phyloP scores from a whole-genome alignment of 2,329 filamentous ascomycete species.

The Colletotrichum sp. region DNA sequence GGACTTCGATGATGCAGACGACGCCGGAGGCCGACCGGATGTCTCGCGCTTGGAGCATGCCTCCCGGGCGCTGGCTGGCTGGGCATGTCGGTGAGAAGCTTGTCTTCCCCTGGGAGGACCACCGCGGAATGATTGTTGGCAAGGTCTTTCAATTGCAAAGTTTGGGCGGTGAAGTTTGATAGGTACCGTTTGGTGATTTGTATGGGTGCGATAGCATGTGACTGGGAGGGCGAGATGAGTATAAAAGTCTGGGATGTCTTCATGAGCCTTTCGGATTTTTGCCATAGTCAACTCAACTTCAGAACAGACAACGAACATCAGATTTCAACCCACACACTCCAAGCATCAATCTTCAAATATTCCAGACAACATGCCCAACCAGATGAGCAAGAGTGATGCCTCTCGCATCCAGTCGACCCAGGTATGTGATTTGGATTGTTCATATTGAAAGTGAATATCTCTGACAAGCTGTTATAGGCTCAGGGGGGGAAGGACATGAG shows the following conservation, averaged over 20 bases:
- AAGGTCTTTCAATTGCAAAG: background rate
- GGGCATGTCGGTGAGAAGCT: background rate
- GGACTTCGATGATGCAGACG: background rate
- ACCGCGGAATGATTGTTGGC: background rate
- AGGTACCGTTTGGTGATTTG: background rate
- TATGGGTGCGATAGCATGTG: background rate
- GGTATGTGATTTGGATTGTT: background rate
- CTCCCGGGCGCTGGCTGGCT: background rate
- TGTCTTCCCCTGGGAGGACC: background rate
- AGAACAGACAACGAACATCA: too few species aligned
- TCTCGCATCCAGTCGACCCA: background rate
- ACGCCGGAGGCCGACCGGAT: background rate
- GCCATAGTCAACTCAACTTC: too few species aligned
- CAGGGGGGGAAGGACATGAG: background rate
- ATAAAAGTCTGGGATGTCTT: background rate
- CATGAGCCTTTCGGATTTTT: too few species aligned
- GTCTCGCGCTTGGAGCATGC: background rate
- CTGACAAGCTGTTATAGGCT: accelerated
- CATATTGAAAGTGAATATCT: accelerated
- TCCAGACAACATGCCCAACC: background rate
- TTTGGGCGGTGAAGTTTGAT: background rate
- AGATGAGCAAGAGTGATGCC: background rate
- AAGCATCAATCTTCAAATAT: too few species aligned
- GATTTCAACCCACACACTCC: too few species aligned
- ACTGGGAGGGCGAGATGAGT: background rate